These are phyloP conservation scores for Chaetothyriales sp. DNA, from an alignment of 2,329 filamentous ascomycete species.

Conservation along the genomic window DNA sequence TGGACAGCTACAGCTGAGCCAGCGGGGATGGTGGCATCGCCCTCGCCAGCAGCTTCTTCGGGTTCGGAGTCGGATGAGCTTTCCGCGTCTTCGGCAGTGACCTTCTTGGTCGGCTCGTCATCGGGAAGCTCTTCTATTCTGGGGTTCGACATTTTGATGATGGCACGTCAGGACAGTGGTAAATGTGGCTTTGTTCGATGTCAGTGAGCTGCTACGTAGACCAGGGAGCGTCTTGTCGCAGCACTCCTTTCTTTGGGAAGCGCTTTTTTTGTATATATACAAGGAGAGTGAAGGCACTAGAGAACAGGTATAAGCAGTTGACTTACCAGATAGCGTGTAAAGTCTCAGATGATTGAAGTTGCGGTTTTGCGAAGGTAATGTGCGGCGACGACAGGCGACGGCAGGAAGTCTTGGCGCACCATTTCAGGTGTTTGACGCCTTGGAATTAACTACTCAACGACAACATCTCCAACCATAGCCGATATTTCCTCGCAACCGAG, in stretches of 20 bases:
- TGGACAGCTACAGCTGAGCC: slow-evolving; percentile 83
- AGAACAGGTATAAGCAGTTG: background rate
- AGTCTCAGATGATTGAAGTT: background rate
- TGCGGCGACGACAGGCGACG: background rate
- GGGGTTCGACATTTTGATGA: slow-evolving; percentile 75
- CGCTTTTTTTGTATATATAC: background rate
- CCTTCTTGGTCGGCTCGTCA: slow-evolving; percentile 67
- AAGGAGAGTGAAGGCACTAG: background rate
- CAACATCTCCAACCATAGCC: no score
- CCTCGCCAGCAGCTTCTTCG: slow-evolving; percentile 22
- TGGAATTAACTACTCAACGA: no score
- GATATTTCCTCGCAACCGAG: no score
- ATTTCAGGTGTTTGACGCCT: background rate
- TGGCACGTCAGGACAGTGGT: slow-evolving; percentile 23
- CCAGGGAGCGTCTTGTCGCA: background rate
- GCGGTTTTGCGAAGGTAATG: background rate
- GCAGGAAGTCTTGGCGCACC: background rate
- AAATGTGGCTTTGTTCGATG: background rate
- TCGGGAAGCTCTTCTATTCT: slow-evolving; percentile 96
- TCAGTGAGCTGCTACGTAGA: background rate
- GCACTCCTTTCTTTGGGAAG: background rate
- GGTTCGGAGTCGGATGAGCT: slow-evolving; percentile 36
- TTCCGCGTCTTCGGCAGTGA: slow-evolving; percentile 55
- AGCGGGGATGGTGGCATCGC: slow-evolving; percentile 54
- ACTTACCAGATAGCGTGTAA: background rate